Evolutionary conservation across 345 rosid genomes (phyloP).

Genomic region (Moricandia arvensis): DNA sequence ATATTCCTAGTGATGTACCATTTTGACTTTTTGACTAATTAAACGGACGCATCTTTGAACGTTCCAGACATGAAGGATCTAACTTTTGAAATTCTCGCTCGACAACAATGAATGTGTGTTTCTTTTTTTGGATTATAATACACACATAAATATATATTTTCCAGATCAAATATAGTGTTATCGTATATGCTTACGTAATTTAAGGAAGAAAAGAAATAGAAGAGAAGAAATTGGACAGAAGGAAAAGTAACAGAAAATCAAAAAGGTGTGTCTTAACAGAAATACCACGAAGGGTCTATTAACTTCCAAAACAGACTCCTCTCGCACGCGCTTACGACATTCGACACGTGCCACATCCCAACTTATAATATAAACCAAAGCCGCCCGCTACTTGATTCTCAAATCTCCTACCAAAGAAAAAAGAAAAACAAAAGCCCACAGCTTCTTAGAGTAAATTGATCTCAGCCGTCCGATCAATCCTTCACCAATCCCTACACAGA

Average conservation of each 20-base stretch:
- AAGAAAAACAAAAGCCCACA: neutral
- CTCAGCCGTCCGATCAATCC: slow-evolving; percentile 36
- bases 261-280: slow-evolving; percentile 1
- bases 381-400: neutral
- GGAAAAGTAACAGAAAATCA: neutral
- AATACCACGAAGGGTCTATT: neutral
- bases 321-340: slow-evolving; percentile 23
- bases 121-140: no score
- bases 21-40: slow-evolving; percentile 32
- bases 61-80: neutral
- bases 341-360: slow-evolving; percentile 26
- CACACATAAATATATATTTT: no score
- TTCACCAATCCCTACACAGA: slow-evolving; percentile 33
- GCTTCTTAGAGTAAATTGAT: slow-evolving; percentile 15
- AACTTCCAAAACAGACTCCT: slow-evolving; percentile 36
- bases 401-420: neutral
- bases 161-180: neutral
- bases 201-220: neutral
- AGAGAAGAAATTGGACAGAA: neutral
- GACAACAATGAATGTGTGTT: neutral
- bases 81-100: neutral
- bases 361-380: slow-evolving; percentile 16
- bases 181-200: slow-evolving; percentile 23
- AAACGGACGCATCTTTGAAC: slow-evolving; percentile 25
- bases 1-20: slow-evolving; percentile 26